Percentiles rank a stretch among this genome's conserved stretches.
Evolutionary conservation across 306 rosid species (phyloP).

Genomic region (Glycine latifolia): DNA sequence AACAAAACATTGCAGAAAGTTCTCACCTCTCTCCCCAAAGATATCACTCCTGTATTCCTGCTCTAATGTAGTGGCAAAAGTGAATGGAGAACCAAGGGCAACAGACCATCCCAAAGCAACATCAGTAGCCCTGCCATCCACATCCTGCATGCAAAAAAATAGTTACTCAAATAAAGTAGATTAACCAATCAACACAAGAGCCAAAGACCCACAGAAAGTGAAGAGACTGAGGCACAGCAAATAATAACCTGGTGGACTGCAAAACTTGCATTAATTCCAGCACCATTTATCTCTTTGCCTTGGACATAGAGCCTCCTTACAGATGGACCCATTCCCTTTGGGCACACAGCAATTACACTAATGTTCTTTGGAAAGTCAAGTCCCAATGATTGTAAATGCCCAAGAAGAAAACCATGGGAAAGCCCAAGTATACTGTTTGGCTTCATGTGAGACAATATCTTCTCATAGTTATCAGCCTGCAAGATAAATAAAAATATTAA

Average conservation of each 20-base stretch:
- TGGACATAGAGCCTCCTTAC: slow-evolving; percentile 97
- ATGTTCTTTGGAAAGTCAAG: slow-evolving; percentile 85
- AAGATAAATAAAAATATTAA: slow-evolving; percentile 28
- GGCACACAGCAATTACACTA: slow-evolving; percentile 90
- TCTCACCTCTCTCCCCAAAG: slow-evolving; percentile 94
- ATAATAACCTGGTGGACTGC: slow-evolving; percentile 82
- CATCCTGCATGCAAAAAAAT: slow-evolving; percentile 65
- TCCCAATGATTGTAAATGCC: slow-evolving; percentile 86
- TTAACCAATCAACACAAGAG: slow-evolving; percentile 24
- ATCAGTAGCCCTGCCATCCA: slow-evolving; percentile 95
- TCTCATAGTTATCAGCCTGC: slow-evolving; percentile 94
- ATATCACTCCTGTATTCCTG: slow-evolving; percentile 97
- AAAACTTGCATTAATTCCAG: slow-evolving; percentile 93
- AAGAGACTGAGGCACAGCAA: background rate
- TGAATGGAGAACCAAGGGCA: slow-evolving; percentile 99
- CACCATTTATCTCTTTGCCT: slow-evolving; percentile 97
- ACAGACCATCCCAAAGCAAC: slow-evolving; percentile 97
- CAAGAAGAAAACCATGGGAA: slow-evolving; percentile 97
- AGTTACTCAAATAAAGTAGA: slow-evolving; percentile 23
- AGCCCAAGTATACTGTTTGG: slow-evolving; percentile 97
- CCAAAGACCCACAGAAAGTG: background rate
- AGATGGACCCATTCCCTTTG: slow-evolving; percentile 98
- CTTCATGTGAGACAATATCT: slow-evolving; percentile 83
- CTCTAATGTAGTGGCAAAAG: slow-evolving; percentile 95
- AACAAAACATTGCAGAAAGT: background rate